Evolutionary conservation across 768 basidiomycete genomes (phyloP).

Genomic region (Trametes gibbosa): DNA sequence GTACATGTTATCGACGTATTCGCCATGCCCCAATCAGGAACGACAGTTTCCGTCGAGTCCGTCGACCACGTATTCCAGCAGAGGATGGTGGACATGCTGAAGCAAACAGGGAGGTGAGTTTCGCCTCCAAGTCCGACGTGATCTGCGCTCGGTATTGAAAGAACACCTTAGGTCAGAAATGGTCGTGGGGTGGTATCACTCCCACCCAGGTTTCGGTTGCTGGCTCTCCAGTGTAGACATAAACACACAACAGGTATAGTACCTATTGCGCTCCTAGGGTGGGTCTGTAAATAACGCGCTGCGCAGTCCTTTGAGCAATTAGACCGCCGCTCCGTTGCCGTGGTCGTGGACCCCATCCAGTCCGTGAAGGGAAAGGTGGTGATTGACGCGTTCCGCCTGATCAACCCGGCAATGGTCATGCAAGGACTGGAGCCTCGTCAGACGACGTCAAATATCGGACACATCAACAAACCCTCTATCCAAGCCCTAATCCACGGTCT

Average conservation of each 20-base stretch:
- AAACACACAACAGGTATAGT: slow-evolving; percentile 89
- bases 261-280: not conserved
- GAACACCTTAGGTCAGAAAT: slow-evolving; percentile 70
- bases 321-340: slow-evolving; percentile 90
- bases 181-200: slow-evolving; percentile 99
- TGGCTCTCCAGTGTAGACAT: slow-evolving; percentile 99
- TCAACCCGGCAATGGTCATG: slow-evolving; percentile 87
- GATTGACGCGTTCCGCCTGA: slow-evolving; percentile 97
- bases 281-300: not conserved
- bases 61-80: slow-evolving; percentile 98
- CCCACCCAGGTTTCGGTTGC: slow-evolving; percentile 98
- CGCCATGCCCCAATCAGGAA: slow-evolving; percentile 98
- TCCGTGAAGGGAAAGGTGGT: slow-evolving; percentile 99
- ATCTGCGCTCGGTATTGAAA: not conserved
- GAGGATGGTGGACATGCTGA: slow-evolving; percentile 98
- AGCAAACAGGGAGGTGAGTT: slow-evolving; percentile 92
- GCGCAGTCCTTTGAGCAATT: slow-evolving; percentile 92
- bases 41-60: slow-evolving; percentile 95
- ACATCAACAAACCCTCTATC: slow-evolving; percentile 99
- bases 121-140: not conserved
- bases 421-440: slow-evolving; percentile 94
- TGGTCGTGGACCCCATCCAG: slow-evolving; percentile 98
- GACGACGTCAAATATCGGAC: slow-evolving; percentile 97
- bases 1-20: slow-evolving; percentile 96
- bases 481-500: slow-evolving; percentile 97